phyloP scores from a whole-genome alignment of 208 protist genomes.

The Porcisia hertigi region DNA sequence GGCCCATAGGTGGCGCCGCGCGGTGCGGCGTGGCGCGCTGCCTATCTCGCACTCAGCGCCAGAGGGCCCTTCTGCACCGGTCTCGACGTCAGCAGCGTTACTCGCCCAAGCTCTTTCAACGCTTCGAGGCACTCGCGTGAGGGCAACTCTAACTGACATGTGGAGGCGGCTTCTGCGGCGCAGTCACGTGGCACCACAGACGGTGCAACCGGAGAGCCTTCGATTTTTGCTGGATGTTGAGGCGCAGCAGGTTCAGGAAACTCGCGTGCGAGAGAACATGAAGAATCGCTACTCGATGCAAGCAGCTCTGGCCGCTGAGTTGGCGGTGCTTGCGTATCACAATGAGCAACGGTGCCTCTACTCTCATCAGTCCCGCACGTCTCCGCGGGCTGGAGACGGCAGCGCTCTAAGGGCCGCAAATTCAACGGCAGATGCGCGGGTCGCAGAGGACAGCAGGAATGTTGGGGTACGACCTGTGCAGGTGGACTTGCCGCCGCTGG shows the following conservation, averaged over 20 bases:
- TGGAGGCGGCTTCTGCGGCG: conserved; percentile 33
- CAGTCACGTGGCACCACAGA: conserved; percentile 19
- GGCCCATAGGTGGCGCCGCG: conserved; percentile 26
- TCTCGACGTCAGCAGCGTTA: conserved; percentile 11
- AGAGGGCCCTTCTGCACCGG: not conserved
- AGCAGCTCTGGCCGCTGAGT: conserved; percentile 63
- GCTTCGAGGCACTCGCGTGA: conserved; percentile 20
- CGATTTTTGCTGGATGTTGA: conserved; percentile 35
- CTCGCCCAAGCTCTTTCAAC: conserved; percentile 20
- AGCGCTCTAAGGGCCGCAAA: not conserved
- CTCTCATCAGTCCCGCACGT: not conserved
- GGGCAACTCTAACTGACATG: conserved; percentile 22
- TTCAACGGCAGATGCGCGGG: not conserved
- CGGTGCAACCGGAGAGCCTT: conserved; percentile 14
- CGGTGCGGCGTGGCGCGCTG: conserved; percentile 22
- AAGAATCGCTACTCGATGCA: conserved; percentile 64
- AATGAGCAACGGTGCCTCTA: conserved; percentile 8
- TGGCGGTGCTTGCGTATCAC: conserved; percentile 40
- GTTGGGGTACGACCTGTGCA: conserved; percentile 6
- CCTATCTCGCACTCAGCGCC: conserved; percentile 8
- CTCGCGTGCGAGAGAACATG: conserved; percentile 59
- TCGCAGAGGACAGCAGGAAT: not conserved
- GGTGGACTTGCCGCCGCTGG: conserved; percentile 26
- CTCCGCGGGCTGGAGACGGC: not conserved
- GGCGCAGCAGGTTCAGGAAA: conserved; percentile 39